Conservation (phyloP, 768 basidiomycete species). For the Wakefieldia striispora region DNA sequence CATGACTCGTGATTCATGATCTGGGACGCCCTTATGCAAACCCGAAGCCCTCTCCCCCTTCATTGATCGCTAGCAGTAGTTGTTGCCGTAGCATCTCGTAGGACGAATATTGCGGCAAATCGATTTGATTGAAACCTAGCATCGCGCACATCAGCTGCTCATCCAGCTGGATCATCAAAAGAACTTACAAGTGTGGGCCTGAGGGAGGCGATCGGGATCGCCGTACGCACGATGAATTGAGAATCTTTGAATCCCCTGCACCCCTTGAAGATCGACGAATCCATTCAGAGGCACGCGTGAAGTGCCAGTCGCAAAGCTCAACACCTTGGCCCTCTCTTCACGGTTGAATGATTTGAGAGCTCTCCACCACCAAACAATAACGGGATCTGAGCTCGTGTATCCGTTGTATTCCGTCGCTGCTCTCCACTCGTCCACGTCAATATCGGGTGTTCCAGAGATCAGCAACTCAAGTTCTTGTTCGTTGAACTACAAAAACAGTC, state of each 20-base stretch:
- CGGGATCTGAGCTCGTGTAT: constrained; percentile 85
- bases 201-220: constrained; percentile 78
- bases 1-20: constrained; percentile 8
- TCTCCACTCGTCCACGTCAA: constrained; percentile 97
- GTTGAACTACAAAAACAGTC: constrained; percentile 68
- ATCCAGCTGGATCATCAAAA: background rate
- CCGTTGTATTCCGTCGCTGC: constrained; percentile 90
- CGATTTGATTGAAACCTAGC: constrained; percentile 90
- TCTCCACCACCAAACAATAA: constrained; percentile 99
- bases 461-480: constrained; percentile 92
- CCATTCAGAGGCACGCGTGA: constrained; percentile 93
- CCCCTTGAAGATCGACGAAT: constrained; percentile 92
- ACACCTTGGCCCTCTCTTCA: constrained; percentile 93
- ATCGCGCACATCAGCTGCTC: constrained; percentile 13
- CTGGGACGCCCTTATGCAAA: constrained; percentile 47
- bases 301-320: constrained; percentile 94
- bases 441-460: constrained; percentile 97
- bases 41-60: constrained; percentile 95
- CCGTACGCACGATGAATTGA: constrained; percentile 95
- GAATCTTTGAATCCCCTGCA: constrained; percentile 91
- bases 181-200: constrained; percentile 83
- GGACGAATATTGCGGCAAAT: constrained; percentile 90
- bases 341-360: constrained; percentile 96
- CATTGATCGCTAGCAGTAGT: constrained; percentile 87
- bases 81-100: constrained; percentile 96